Evolutionary conservation across 169 alveolate species (phyloP).

Genomic region (Eimeria nieschulzi): DNA sequence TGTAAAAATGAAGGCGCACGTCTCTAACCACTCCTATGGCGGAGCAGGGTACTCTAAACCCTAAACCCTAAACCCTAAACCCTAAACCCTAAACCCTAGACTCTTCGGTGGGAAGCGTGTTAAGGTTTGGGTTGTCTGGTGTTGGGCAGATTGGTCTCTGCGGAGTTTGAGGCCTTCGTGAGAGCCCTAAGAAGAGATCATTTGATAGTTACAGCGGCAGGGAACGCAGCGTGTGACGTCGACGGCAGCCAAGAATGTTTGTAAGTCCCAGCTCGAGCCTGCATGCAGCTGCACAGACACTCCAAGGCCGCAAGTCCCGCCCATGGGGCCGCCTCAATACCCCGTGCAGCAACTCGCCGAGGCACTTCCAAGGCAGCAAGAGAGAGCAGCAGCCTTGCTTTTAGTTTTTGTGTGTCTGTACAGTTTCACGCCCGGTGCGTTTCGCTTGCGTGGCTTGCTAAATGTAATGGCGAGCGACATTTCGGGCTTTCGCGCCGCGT

Average conservation of each 20-base stretch:
- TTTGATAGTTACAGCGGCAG: slow-evolving; percentile 72
- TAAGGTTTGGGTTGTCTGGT: no score
- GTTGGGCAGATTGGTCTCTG: slow-evolving; percentile 51
- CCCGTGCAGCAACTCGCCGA: no score
- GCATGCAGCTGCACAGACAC: no score
- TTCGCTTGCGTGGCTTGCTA: slow-evolving; percentile 63
- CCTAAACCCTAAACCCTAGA: no score
- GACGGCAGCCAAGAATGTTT: slow-evolving; percentile 58
- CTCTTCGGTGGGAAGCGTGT: no score
- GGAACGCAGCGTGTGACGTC: slow-evolving; percentile 73
- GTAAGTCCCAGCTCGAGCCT: slow-evolving; percentile 2
- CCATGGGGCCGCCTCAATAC: no score
- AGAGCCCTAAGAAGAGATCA: slow-evolving; percentile 64
- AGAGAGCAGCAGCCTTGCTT: no score
- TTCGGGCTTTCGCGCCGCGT: slow-evolving; percentile 69
- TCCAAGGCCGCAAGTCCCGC: no score
- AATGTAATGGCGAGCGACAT: slow-evolving; percentile 70
- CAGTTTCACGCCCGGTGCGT: slow-evolving; percentile 74
- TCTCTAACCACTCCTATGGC: slow-evolving; percentile 83
- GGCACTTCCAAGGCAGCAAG: no score
- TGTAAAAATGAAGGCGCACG: slow-evolving; percentile 78
- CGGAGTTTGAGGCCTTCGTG: slow-evolving; percentile 67
- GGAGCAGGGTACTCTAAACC: slow-evolving; percentile 72
- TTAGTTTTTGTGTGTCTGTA: no score
- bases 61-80: not conserved